Evolutionary conservation across 2,329 filamentous ascomycete species (phyloP), one percentile per base, ranked within the genome.

Genomic region (Aspergillus udagawae): DNA sequence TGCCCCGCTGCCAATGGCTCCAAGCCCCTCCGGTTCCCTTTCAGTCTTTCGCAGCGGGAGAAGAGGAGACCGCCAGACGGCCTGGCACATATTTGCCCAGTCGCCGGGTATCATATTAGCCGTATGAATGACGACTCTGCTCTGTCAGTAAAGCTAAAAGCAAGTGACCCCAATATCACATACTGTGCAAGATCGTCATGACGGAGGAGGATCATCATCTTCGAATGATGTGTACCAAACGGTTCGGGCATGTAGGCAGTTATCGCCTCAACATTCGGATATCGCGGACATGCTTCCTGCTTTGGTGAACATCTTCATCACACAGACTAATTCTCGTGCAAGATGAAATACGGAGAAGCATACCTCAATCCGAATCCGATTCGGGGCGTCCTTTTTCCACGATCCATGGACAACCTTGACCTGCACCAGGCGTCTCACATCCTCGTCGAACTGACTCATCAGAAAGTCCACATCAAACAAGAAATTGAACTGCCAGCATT

Each of bases 71-170:
- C 77, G 80, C 92, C 92, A 96, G 4, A 90, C 83, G 1, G 85
- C 91, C 70, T 96, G 91, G 0, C 87, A 89, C 89, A 96, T 90
- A 64, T 94, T 94, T 1, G 80, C 83, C 92, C 92, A 96, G 71
- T 96, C 92, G 55, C 87, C 86, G 3, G 81, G 69, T n/a, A 96
- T 93, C 88, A 96, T 91, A 65, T 96, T 96, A 20, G 92, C 91
- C 0, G 92, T 96, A 65, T 95, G 90, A 29, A 96, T 92, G 55
- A 95, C 75, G 5, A 96, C 77, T 49, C 77, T 79, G 20, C 6
- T 17, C 17, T 6, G 48, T 63, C 35, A 67, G 55, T 6, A 35
- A 29, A 35, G 4, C 32, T 25, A 10, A 17, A 7, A 23, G 14
- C 9, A 10, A 42, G 3, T 12, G 23, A 35, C 4, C 17, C 20